These are phyloP conservation scores for Angophora floribunda DNA, from an alignment of 345 rosid genomes.

Conservation along the genomic window DNA sequence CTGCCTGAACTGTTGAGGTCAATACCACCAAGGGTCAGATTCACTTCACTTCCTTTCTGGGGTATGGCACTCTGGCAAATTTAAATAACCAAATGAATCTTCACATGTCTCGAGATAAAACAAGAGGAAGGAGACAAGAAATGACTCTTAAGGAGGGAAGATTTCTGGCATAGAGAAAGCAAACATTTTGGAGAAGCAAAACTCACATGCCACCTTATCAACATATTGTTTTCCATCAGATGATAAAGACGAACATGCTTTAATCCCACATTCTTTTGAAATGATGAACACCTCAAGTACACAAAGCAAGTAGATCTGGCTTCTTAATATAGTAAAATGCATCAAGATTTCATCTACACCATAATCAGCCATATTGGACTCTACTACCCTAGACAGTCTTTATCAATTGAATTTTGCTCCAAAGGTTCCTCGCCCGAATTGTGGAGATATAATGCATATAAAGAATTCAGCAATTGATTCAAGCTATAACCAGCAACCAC, in stretches of 20 bases:
- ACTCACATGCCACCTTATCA: neutral
- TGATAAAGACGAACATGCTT: neutral
- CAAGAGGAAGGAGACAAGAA: neutral
- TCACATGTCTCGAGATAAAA: neutral
- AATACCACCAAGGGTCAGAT: slow-evolving; percentile 77
- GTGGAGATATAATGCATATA: neutral
- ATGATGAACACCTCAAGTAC: neutral
- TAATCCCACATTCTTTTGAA: neutral
- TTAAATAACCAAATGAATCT: neutral
- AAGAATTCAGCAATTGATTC: neutral
- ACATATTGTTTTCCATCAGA: neutral
- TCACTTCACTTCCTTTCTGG: slow-evolving; percentile 62
- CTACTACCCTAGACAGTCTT: neutral
- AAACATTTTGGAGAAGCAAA: neutral
- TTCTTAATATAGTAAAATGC: neutral
- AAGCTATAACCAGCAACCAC: neutral
- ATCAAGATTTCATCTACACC: neutral
- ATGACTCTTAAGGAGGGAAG: neutral
- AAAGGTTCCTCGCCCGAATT: neutral
- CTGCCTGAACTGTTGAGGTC: slow-evolving; percentile 99
- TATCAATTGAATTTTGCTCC: neutral
- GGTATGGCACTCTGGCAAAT: slow-evolving; percentile 41
- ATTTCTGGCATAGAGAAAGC: neutral
- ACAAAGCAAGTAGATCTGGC: neutral
- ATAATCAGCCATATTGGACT: neutral